Evolutionary conservation across 768 basidiomycete species (phyloP).

Genomic region (Zangia roseola): DNA sequence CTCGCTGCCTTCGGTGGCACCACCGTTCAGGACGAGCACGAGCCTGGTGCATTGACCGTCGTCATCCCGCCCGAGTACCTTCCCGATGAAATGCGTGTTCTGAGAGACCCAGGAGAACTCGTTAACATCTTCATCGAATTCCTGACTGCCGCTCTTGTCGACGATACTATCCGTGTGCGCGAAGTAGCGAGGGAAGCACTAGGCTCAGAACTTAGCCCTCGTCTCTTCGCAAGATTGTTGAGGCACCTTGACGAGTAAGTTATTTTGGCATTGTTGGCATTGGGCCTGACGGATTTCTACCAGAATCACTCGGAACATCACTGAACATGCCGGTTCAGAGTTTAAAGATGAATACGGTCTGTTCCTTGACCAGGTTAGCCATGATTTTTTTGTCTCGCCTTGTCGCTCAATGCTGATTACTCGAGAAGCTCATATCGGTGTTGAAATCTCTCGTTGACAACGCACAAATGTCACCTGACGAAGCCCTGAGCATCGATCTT

Average conservation of each 20-base stretch:
- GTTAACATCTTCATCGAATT: conserved; percentile 66
- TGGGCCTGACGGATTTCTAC: neutral
- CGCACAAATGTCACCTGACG: conserved; percentile 53
- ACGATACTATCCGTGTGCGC: conserved; percentile 64
- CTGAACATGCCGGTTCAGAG: conserved; percentile 45
- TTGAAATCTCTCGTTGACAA: conserved; percentile 80
- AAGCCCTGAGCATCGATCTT: conserved; percentile 63
- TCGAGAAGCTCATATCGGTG: conserved; percentile 64
- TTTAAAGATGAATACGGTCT: conserved; percentile 38
- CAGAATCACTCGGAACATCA: conserved; percentile 54
- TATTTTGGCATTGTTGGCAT: neutral
- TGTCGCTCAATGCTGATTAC: conserved; percentile 10
- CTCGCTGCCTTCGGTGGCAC: conserved; percentile 72
- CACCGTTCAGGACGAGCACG: conserved; percentile 53
- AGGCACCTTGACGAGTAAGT: conserved; percentile 74
- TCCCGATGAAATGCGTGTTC: conserved; percentile 71
- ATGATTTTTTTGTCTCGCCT: neutral
- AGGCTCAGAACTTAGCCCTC: conserved; percentile 73
- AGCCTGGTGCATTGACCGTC: conserved; percentile 47
- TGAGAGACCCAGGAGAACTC: conserved; percentile 55
- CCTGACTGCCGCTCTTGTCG: conserved; percentile 66
- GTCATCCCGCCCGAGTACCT: conserved; percentile 57
- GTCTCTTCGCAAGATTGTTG: conserved; percentile 64
- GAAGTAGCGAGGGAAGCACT: conserved; percentile 80
- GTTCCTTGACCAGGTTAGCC: conserved; percentile 71